Base-by-base conservation (phyloP, 345 rosid genomes). In the Xanthoceras sorbifolium region DNA sequence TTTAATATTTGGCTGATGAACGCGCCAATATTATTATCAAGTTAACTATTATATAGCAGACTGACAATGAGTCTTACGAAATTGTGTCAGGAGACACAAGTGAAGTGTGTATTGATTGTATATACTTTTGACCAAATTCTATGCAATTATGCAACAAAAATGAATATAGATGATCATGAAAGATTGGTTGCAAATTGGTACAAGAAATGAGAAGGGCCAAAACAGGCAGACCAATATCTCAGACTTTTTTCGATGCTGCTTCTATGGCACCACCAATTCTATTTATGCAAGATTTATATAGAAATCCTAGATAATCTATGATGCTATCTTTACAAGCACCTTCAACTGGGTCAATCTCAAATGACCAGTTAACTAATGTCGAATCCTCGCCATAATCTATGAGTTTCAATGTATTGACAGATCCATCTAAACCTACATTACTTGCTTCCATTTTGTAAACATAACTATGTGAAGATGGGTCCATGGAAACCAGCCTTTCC, bases 341-440 rank as follows among this genome's bases (percentile, higher is more conserved):
- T 74, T 85, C 87, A 9, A 87, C 63, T 0, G 89, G 88, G 57
- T 81, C 72, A 2, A 80, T 75, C 81, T 85, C 86, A 18, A 85
- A 89, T n/a, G 85, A 81, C 91, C 90, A 89, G 23, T 54, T 67
- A 52, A 87, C 85, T 0, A 88, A 64, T 1, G 87, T 85, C 0
- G 85, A 83, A 31, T 76, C 81, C 71, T 85, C 76, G 0, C 86
- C 87, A 54, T 87, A 89, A 66, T 86, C 85, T 4, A 67, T 63
- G 28, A 87, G 86, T 70, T 68, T 86, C 25, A 90, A 64, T 25
- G 81, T 62, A 42, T 86, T 89, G 6, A 81, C 60, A 6, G 88
- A 86, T 22, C 90, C 90, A 78, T 85, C 91, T 64, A 87, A 74
- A 1, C 89, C 92, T 3, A 83, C 86, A 65, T 87, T 86, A 78